Evolutionary conservation across 2,329 filamentous ascomycete species (phyloP).

Genomic region (Verticillium tricorpus): DNA sequence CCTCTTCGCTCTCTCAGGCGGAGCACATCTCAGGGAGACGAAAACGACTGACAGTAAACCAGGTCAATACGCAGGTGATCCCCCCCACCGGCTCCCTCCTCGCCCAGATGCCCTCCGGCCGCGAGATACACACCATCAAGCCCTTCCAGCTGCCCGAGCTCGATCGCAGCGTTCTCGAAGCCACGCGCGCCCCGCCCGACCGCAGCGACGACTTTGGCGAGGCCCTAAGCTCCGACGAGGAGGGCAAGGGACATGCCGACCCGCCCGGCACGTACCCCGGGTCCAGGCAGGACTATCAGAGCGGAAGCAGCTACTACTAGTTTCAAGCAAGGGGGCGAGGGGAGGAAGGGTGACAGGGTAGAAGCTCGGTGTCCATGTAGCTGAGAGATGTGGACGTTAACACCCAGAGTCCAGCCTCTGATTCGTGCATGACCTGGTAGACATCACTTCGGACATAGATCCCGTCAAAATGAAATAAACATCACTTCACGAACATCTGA

Average conservation of each 20-base stretch:
- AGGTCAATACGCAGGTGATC: conserved; percentile 78
- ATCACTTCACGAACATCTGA: not conserved
- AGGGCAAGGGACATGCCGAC: conserved; percentile 18
- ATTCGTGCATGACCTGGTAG: not conserved
- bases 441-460: not conserved
- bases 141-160: conserved; percentile 63
- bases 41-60: not conserved
- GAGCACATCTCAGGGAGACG: no score
- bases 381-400: no score
- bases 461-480: not conserved
- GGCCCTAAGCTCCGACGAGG: conserved; percentile 34
- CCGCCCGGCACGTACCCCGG: conserved; percentile 49
- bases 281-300: conserved; percentile 33
- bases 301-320: conserved; percentile 34
- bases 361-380: not conserved
- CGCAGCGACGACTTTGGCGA: conserved; percentile 26
- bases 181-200: conserved; percentile 52
- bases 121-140: conserved; percentile 75
- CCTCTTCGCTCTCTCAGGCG: not conserved
- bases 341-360: not conserved
- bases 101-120: conserved; percentile 77
- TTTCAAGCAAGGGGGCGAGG: no score
- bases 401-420: no score
- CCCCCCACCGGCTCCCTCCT: conserved; percentile 69
- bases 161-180: conserved; percentile 59